phyloP scores from a whole-genome alignment of 2,329 filamentous ascomycete species.

The Aureobasidium namibiae region DNA sequence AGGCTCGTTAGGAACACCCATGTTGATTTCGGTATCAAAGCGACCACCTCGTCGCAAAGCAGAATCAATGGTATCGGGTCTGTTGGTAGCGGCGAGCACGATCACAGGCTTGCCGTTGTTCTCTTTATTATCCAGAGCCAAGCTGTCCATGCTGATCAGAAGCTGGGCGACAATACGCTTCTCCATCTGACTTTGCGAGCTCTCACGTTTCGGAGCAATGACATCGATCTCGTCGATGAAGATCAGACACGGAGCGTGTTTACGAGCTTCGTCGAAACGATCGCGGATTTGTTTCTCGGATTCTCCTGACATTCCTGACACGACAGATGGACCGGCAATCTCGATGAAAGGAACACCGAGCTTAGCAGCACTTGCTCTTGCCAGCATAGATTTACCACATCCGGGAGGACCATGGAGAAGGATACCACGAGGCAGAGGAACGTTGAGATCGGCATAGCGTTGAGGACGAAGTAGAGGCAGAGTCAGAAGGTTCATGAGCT shows the following conservation, averaged over 20 bases:
- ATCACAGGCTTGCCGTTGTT: slow-evolving; percentile 72
- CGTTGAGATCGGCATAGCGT: slow-evolving; percentile 55
- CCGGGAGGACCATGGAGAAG: slow-evolving; percentile 76
- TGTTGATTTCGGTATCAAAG: slow-evolving; percentile 78
- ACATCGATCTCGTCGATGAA: slow-evolving; percentile 91
- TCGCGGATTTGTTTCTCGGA: slow-evolving; percentile 81
- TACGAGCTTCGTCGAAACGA: slow-evolving; percentile 79
- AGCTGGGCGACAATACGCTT: slow-evolving; percentile 78
- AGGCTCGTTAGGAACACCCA: slow-evolving; percentile 74
- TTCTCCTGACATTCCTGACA: slow-evolving; percentile 82
- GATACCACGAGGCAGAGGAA: slow-evolving; percentile 65
- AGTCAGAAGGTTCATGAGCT: slow-evolving; percentile 63
- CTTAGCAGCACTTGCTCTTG: slow-evolving; percentile 68
- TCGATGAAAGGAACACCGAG: slow-evolving; percentile 71
- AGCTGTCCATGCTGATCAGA: slow-evolving; percentile 72
- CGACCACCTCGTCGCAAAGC: slow-evolving; percentile 63
- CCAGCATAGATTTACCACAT: slow-evolving; percentile 79
- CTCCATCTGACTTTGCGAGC: slow-evolving; percentile 79
- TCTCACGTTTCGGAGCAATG: slow-evolving; percentile 79
- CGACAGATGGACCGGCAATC: slow-evolving; percentile 71
- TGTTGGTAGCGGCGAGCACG: slow-evolving; percentile 84
- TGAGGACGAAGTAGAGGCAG: slow-evolving; percentile 63
- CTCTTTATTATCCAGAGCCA: slow-evolving; percentile 54
- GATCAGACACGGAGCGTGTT: slow-evolving; percentile 76
- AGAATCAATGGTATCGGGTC: slow-evolving; percentile 77